phyloP scores from a whole-genome alignment of 371 early-diverging fungal genomes.

The Massospora cicadina region DNA sequence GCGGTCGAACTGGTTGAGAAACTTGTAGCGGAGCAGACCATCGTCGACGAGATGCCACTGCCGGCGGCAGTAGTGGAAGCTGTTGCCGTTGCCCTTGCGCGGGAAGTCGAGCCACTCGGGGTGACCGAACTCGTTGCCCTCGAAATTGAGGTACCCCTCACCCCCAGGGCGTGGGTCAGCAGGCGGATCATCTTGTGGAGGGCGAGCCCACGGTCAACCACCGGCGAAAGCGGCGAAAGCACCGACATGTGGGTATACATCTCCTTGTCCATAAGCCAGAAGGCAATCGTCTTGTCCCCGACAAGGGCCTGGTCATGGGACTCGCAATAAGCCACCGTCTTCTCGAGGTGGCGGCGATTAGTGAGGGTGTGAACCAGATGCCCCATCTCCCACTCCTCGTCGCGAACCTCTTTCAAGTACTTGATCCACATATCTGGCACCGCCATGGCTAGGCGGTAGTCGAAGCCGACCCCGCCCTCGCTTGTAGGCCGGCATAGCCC shows the following conservation, averaged over 20 bases:
- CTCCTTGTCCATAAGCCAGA: constrained; percentile 97
- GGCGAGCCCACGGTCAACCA: constrained; percentile 84
- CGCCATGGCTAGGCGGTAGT: constrained; percentile 94
- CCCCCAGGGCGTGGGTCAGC: constrained; percentile 80
- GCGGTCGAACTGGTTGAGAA: constrained; percentile 71
- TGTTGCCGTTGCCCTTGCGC: constrained; percentile 73
- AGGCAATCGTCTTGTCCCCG: constrained; percentile 92
- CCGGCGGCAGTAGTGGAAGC: constrained; percentile 85
- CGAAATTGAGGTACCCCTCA: constrained; percentile 89
- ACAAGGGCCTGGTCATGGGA: constrained; percentile 95
- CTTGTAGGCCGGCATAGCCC: constrained; percentile 74
- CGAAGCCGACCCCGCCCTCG: constrained; percentile 93
- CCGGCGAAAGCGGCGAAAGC: constrained; percentile 54
- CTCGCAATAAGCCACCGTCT: constrained; percentile 82
- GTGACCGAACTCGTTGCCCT: constrained; percentile 95
- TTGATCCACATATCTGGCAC: constrained; percentile 98
- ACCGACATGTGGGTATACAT: constrained; percentile 93
- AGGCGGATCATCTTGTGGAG: constrained; percentile 91
- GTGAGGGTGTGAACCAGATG: constrained; percentile 68
- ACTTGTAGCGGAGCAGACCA: constrained; percentile 69
- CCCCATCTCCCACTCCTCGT: constrained; percentile 88
- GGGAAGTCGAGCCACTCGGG: constrained; percentile 98
- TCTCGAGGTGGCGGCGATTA: constrained; percentile 76
- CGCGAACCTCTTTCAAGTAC: constrained; percentile 68
- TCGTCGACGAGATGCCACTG: constrained; percentile 88